Conservation (phyloP, 192 early-diverging fungal genomes). For the Chytriomyces confervae region DNA sequence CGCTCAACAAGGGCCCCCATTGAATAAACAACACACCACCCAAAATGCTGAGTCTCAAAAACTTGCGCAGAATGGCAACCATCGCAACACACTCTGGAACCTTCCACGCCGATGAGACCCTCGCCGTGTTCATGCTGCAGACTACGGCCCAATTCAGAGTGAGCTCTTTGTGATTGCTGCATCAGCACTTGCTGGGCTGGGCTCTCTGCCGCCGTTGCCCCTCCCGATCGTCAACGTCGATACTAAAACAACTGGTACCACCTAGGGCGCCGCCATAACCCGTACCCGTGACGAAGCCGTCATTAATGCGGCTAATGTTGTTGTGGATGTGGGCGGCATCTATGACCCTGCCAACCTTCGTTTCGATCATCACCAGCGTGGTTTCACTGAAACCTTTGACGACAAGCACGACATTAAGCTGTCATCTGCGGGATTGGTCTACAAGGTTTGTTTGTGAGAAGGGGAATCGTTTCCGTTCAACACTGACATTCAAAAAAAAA, state of each 20-base stretch:
- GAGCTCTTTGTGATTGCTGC: background rate
- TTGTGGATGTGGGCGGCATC: conserved; percentile 91
- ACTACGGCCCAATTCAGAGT: conserved; percentile 60
- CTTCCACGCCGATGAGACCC: conserved; percentile 79
- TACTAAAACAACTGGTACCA: conserved; percentile 30
- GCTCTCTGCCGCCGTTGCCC: conserved; percentile 16
- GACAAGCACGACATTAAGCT: conserved; percentile 75
- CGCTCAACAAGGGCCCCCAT: too few relatives aligned
- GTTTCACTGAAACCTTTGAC: conserved; percentile 87
- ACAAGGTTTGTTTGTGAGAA: conserved; percentile 62
- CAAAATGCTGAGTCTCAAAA: too few relatives aligned
- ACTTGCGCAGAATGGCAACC: conserved; percentile 6
- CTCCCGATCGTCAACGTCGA: conserved; percentile 43
- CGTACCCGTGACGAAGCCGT: conserved; percentile 84
- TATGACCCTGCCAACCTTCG: conserved; percentile 78
- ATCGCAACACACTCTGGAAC: conserved; percentile 37
- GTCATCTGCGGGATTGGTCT: conserved; percentile 93
- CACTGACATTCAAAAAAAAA: conserved; percentile 27
- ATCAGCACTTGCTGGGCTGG: too few relatives aligned
- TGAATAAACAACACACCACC: too few relatives aligned
- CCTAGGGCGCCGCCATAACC: conserved; percentile 46
- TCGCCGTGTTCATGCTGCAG: conserved; percentile 87
- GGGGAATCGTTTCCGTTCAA: background rate
- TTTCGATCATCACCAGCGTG: conserved; percentile 95
- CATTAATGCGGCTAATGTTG: conserved; percentile 78